Conservation (phyloP, 2,329 filamentous ascomycete species). For the Plectosphaerella sp. region DNA sequence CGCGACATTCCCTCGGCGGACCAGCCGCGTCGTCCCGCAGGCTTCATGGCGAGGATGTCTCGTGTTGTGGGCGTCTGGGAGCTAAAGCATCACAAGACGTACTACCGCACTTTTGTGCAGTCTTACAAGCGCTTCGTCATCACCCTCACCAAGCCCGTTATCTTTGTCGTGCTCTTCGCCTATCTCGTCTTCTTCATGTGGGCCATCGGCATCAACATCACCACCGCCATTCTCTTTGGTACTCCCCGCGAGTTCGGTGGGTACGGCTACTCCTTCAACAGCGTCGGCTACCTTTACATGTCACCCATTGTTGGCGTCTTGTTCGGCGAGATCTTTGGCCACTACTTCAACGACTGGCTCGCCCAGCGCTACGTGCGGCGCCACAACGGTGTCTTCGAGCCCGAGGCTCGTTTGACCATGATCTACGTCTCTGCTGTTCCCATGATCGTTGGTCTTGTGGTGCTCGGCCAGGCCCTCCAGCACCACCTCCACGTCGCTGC, state of each 20-base stretch:
- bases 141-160: slow-evolving; percentile 34
- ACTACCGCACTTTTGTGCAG: slow-evolving; percentile 14
- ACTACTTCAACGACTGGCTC: slow-evolving; percentile 51
- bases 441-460: slow-evolving; percentile 43
- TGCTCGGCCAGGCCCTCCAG: slow-evolving; percentile 48
- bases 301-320: slow-evolving; percentile 49
- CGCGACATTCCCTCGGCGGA: slow-evolving; percentile 28
- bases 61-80: slow-evolving; percentile 11
- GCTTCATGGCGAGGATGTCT: slow-evolving; percentile 4
- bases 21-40: slow-evolving; percentile 28
- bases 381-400: slow-evolving; percentile 49
- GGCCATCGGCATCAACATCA: slow-evolving; percentile 53
- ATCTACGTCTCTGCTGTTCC: slow-evolving; percentile 42
- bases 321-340: slow-evolving; percentile 48
- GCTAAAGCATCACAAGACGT: background rate
- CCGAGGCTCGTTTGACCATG: slow-evolving; percentile 48
- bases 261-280: slow-evolving; percentile 44
- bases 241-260: slow-evolving; percentile 14
- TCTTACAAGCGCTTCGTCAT: slow-evolving; percentile 31
- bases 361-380: slow-evolving; percentile 36
- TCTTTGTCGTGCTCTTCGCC: slow-evolving; percentile 21
- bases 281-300: slow-evolving; percentile 55
- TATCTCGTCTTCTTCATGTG: slow-evolving; percentile 38
- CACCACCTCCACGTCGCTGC: slow-evolving; percentile 33
- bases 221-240: slow-evolving; percentile 47